These are phyloP conservation scores for Omphalotus olearius DNA, from an alignment of 1,284 basidiomycete genomes.

Conservation along the genomic window DNA sequence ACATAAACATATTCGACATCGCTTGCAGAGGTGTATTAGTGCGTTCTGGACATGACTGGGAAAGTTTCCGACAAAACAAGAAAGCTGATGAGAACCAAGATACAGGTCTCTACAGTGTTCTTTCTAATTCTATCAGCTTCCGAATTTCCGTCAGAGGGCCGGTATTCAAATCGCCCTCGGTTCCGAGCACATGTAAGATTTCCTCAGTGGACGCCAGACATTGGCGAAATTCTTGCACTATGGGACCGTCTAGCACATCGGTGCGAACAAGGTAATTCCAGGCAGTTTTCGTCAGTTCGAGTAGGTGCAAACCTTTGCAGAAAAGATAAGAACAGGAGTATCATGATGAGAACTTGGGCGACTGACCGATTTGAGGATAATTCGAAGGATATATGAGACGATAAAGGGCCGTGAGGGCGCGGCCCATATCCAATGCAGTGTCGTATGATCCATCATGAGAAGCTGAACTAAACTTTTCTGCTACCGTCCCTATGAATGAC, in stretches of 20 bases:
- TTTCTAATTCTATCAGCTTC: slow-evolving; percentile 19
- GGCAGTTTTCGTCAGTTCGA: slow-evolving; percentile 68
- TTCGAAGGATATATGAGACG: slow-evolving; percentile 61
- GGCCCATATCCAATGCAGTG: slow-evolving; percentile 49
- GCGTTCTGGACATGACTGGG: no score
- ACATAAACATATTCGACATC: no score
- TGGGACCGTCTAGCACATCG: not conserved
- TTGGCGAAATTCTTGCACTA: slow-evolving; percentile 11
- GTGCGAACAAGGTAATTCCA: slow-evolving; percentile 54
- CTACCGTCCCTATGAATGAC: slow-evolving; percentile 51
- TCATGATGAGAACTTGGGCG: slow-evolving; percentile 17
- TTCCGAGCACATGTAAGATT: slow-evolving; percentile 26
- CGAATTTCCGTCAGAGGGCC: slow-evolving; percentile 40
- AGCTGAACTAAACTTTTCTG: slow-evolving; percentile 57
- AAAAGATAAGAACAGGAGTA: slow-evolving; percentile 2
- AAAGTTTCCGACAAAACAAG: no score
- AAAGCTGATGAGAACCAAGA: no score
- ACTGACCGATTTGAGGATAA: slow-evolving; percentile 71
- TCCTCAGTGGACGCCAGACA: slow-evolving; percentile 3
- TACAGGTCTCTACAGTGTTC: not conserved
- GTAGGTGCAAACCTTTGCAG: slow-evolving; percentile 58
- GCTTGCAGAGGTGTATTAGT: no score
- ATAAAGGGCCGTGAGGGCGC: slow-evolving; percentile 60
- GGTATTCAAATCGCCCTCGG: slow-evolving; percentile 36
- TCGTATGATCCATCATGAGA: slow-evolving; percentile 61